A percentile compares a stretch with the other conserved stretches of the same genome.
These are phyloP conservation scores for Apiospora koreana DNA, from an alignment of 2,329 filamentous ascomycete genomes.

Conservation along the genomic window DNA sequence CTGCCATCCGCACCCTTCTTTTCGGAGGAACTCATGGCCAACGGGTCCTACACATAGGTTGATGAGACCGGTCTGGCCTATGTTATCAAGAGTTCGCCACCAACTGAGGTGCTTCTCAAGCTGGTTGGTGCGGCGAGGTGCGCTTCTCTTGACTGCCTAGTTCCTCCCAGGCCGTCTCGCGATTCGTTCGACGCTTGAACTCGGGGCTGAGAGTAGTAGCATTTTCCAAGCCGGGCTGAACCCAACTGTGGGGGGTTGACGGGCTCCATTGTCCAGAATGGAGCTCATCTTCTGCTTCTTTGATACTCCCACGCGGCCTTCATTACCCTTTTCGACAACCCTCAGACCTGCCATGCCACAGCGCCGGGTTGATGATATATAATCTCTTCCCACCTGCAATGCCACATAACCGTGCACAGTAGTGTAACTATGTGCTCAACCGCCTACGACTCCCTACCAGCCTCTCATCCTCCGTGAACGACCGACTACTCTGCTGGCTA, in stretches of 20 bases:
- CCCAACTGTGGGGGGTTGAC: background rate
- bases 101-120: background rate
- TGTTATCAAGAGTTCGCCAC: background rate
- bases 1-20: background rate
- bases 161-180: background rate
- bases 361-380: background rate
- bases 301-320: background rate
- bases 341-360: background rate
- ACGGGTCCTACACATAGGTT: too few relatives aligned
- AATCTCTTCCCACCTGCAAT: background rate
- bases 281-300: background rate
- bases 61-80: background rate
- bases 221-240: background rate
- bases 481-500: background rate
- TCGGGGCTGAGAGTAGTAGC: background rate
- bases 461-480: background rate
- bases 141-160: background rate
- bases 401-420: background rate
- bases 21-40: background rate
- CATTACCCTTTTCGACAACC: background rate
- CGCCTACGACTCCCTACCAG: background rate
- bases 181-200: background rate
- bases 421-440: background rate
- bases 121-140: background rate
- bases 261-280: background rate